Base-by-base conservation (phyloP, 768 basidiomycete species). In the Boletus rex-veris region DNA sequence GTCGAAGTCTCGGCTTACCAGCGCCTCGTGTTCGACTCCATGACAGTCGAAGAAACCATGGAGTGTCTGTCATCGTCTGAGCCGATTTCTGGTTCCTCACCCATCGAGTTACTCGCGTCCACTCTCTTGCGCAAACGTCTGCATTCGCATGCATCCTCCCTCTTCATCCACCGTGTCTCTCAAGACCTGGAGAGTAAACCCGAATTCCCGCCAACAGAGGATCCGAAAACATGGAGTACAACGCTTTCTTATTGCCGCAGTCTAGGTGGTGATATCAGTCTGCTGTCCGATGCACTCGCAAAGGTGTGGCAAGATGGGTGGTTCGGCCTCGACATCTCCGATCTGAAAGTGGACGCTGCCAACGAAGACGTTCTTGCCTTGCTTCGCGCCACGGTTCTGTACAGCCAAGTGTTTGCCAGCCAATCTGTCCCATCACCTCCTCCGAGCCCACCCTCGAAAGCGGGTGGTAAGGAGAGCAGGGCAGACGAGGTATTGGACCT, bases 211-310 rank as follows among this genome's bases (percentile, higher is more conserved):
- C 50, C 59, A n/a, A 53, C 61, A 58, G 56, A 65, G 35, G 56
- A 63, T 55, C 57, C 55, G n/a, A 67, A 71, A 37, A 77, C 77
- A 57, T 75, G 78, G 66, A 66, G 70, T 48, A 71, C 68, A 31
- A 83, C 83, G 0, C 66, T 89, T 37, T 79, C 80, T 7, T 81
- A 81, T 24, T 84, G 85, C 19, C 76, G 75, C 43, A 81, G 83
- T 50, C 77, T 91, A 7, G 86, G 87, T 3, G 88, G 86, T 1
- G 62, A 67, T 11, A 76, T 82, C 0, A 77, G 76, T 4, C 70
- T 76, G 49, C 72, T 90, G 15, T 86, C 80, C 1, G 73, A 76
- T 58, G 62, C 71, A 7, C 73, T 90, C 28, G 85, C 87, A 66
- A 74, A 78, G 45, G 74, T 82, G 50, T 83, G 82, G 78, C 77